phyloP scores from a whole-genome alignment of 805 yeast species.

The Candida cerambycidarum region DNA sequence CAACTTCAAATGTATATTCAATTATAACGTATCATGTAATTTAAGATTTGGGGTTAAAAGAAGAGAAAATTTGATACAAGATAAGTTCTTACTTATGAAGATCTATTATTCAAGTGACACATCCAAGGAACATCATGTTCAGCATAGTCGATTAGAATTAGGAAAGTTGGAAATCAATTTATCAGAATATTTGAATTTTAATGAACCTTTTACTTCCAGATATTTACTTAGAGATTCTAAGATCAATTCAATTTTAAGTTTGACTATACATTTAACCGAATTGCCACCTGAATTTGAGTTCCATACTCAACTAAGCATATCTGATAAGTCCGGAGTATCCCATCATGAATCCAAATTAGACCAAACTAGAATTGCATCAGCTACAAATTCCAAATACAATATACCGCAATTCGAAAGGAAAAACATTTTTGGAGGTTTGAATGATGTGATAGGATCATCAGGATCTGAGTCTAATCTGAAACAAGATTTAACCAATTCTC shows the following conservation, averaged over 20 bases:
- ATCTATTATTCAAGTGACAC: slow-evolving; percentile 36
- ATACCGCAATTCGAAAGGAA: slow-evolving; percentile 42
- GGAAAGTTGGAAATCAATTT: slow-evolving; percentile 71
- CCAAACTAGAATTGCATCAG: slow-evolving; percentile 2
- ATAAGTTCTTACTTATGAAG: slow-evolving; percentile 42
- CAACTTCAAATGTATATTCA: slow-evolving; percentile 40
- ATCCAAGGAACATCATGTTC: slow-evolving; percentile 13
- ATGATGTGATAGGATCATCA: slow-evolving; percentile 25
- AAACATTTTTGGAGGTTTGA: slow-evolving; percentile 51
- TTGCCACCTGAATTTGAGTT: slow-evolving; percentile 38
- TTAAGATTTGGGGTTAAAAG: slow-evolving; percentile 43
- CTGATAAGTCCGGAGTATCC: slow-evolving; percentile 20
- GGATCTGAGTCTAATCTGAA: slow-evolving; percentile 11
- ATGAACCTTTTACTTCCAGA: slow-evolving; percentile 52
- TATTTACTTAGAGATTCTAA: slow-evolving; percentile 76
- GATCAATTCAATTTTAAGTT: slow-evolving; percentile 73
- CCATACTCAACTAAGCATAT: slow-evolving; percentile 41
- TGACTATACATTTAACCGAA: slow-evolving; percentile 55
- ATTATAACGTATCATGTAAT: slow-evolving; percentile 32
- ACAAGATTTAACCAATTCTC: neutral
- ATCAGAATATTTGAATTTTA: slow-evolving; percentile 65
- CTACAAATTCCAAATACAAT: slow-evolving; percentile 41
- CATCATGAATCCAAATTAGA: slow-evolving; percentile 7
- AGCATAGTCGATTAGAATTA: slow-evolving; percentile 27
- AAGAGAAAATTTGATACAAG: slow-evolving; percentile 37